Conservation (phyloP, 345 rosid species). For the Citrus mangshanensis region DNA sequence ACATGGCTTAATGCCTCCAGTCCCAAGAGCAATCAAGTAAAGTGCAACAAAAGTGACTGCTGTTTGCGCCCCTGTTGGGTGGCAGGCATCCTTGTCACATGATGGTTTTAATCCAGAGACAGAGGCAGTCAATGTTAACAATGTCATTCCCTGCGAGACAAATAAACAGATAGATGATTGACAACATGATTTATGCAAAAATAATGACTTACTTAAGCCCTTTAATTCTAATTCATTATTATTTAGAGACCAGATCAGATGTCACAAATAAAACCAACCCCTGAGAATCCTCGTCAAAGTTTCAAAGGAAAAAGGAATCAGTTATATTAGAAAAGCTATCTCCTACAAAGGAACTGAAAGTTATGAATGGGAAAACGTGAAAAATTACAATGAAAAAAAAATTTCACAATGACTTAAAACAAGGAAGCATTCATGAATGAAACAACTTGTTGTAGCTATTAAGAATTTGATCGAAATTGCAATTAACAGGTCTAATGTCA, state of each 20-base stretch:
- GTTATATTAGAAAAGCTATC: neutral
- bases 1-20: slow-evolving; percentile 97
- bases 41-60: slow-evolving; percentile 68
- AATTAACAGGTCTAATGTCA: neutral
- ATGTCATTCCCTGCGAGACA: slow-evolving; percentile 74
- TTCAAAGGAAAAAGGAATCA: neutral
- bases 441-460: neutral
- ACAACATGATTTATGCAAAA: neutral
- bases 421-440: neutral
- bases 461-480: neutral
- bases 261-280: neutral
- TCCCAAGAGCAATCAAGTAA: slow-evolving; percentile 87
- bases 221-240: neutral
- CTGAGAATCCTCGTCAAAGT: neutral
- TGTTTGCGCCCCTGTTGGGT: slow-evolving; percentile 45
- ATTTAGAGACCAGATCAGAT: neutral
- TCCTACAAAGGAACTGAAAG: neutral
- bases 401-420: neutral
- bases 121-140: slow-evolving; percentile 76
- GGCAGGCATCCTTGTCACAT: slow-evolving; percentile 50
- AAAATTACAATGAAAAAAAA: neutral
- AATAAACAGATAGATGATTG: neutral
- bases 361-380: neutral
- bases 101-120: slow-evolving; percentile 69
- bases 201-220: neutral